These are phyloP conservation scores for Pichia insulana DNA, from an alignment of 805 yeast genomes.

Conservation along the genomic window DNA sequence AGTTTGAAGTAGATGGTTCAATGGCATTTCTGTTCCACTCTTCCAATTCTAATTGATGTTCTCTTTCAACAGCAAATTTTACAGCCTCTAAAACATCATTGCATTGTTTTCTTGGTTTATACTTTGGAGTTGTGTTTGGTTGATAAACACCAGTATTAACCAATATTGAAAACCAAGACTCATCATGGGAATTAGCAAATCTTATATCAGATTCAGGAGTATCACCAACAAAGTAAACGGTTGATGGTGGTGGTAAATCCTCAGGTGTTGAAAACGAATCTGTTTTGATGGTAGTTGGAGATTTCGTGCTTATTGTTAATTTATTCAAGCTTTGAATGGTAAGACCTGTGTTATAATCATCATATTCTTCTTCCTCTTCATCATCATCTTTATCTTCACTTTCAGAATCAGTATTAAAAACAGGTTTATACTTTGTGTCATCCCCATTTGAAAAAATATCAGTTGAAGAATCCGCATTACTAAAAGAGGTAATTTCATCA, in stretches of 20 bases:
- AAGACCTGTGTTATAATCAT: slow-evolving; percentile 36
- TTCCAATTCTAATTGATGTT: slow-evolving; percentile 58
- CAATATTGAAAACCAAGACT: slow-evolving; percentile 75
- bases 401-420: slow-evolving; percentile 23
- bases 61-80: slow-evolving; percentile 73
- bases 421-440: slow-evolving; percentile 7
- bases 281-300: not conserved
- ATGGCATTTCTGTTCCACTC: slow-evolving; percentile 54
- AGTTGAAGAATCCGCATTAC: slow-evolving; percentile 2
- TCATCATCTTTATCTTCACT: slow-evolving; percentile 21
- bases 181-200: slow-evolving; percentile 80
- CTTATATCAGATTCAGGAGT: slow-evolving; percentile 85
- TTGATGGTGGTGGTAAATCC: slow-evolving; percentile 73
- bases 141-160: slow-evolving; percentile 85
- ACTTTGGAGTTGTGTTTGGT: slow-evolving; percentile 70
- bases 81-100: slow-evolving; percentile 77
- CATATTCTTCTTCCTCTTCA: slow-evolving; percentile 28
- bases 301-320: slow-evolving; percentile 23
- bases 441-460: slow-evolving; percentile 15
- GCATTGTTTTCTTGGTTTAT: slow-evolving; percentile 66
- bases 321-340: slow-evolving; percentile 38
- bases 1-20: slow-evolving; percentile 10
- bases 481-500: slow-evolving; percentile 30
- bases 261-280: slow-evolving; percentile 3
- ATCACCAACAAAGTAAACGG: slow-evolving; percentile 84